Base-by-base conservation (phyloP, 805 yeast genomes). In the Diddensiella santjacobensis region DNA sequence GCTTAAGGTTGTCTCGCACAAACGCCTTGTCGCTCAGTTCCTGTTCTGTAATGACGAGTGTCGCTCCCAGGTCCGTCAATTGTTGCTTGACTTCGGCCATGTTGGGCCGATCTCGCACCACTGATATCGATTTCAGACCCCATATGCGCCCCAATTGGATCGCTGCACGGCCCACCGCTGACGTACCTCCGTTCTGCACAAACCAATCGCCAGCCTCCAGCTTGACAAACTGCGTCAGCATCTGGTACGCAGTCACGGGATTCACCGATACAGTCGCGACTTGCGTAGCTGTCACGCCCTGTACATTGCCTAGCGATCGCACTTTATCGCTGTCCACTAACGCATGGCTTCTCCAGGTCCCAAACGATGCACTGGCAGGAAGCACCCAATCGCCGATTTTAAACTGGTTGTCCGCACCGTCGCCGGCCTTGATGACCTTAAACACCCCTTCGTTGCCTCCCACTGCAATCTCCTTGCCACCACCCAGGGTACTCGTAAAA, bases 381-480 rank as follows among this genome's bases (percentile, higher is more conserved):
- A 91, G 77, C 33, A 83, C 87, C 90, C 95, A 88, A 65, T 93
- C 98, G 40, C 96, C 96, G 1, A 70, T 68, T 40, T 71, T 57
- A 44, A 86, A 70, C 18, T 57, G 53, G 10, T 41, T 17, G 1
- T 48, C 50, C 6, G 80, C 85, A 13, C 66, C 59, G 6, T 73
- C 56, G 18, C 96, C 96, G 6, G 78, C 77, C 46, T 81, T 79
- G n/a, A 86, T 62, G n/a, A 91, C 83, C 62, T 87, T 84, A 62
- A 87, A 90, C 8, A 87, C 76, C 19, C 96, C 98, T 68, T 91
- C 99, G 64, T 93, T 93, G 47, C 99, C 99, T 31, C 90, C 88
- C 41, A 88, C 83, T 3, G 95, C 95, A 5, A 80, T 69, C 8
- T 26, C 31, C 2, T 69, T 68, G 1, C 87, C 78, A 4, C 80